Conservation (phyloP, 2,329 filamentous ascomycete genomes). For the Didymella segeticola region DNA sequence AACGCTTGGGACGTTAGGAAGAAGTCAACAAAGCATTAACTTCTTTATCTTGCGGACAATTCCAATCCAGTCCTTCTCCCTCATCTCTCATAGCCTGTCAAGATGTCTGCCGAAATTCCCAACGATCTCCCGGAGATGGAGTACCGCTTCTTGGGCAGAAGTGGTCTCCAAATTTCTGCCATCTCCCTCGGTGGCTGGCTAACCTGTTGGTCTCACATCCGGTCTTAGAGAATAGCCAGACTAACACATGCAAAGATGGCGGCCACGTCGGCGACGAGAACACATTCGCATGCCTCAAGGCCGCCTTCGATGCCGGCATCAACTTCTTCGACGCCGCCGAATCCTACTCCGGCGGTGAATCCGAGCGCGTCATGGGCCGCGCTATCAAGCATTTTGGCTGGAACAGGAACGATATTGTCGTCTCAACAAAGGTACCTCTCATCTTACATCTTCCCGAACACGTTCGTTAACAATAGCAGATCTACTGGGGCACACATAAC, state of each 20-base stretch:
- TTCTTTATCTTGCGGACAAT: not conserved
- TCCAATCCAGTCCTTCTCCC: not conserved
- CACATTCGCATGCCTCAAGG: constrained; percentile 62
- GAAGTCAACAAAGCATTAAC: not conserved
- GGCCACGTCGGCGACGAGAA: constrained; percentile 72
- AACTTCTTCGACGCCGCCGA: constrained; percentile 69
- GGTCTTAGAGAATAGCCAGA: not conserved
- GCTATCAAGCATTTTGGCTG: constrained; percentile 65
- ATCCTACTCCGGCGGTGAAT: constrained; percentile 60
- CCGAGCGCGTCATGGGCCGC: constrained; percentile 62
- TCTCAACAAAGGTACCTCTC: constrained; percentile 62
- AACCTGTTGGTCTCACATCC: constrained; percentile 55
- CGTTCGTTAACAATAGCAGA: constrained; percentile 46
- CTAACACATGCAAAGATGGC: constrained; percentile 55
- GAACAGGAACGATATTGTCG: constrained; percentile 64
- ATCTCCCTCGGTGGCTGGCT: constrained; percentile 70
- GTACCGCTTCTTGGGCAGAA: constrained; percentile 74
- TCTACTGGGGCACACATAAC: constrained; percentile 69
- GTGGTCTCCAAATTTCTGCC: constrained; percentile 75
- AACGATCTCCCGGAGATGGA: constrained; percentile 62
- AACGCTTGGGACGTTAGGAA: not conserved
- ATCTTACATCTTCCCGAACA: too few relatives aligned
- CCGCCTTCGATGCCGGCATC: constrained; percentile 64
- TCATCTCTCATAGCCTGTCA: not conserved
- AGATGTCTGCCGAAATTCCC: constrained; percentile 19